A percentile compares a stretch with the other conserved stretches of the same genome.
Conservation (phyloP, 495 filamentous ascomycete genomes). For the Thozetella sp. region DNA sequence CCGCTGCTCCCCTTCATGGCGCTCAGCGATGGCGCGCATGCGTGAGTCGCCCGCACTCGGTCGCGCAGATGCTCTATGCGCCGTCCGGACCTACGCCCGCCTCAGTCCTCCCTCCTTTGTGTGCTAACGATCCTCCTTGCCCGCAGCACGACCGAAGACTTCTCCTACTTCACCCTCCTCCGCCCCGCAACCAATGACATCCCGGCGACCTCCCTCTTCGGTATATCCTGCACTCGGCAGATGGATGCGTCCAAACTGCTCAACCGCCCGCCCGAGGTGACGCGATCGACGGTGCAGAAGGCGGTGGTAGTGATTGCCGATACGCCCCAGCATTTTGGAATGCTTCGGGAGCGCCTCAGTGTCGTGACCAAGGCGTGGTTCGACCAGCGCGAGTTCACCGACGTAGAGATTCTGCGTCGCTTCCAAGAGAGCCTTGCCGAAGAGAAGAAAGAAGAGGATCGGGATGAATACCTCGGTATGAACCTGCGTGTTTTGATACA, state of each 20-base stretch:
- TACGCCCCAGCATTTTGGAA: constrained; percentile 77
- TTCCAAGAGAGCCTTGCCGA: constrained; percentile 87
- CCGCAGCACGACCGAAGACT: constrained; percentile 83
- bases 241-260: constrained; percentile 78
- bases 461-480: constrained; percentile 89
- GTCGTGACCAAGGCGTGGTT: constrained; percentile 97
- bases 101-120: neutral
- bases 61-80: neutral
- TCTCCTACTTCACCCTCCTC: constrained; percentile 96
- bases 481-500: constrained; percentile 90
- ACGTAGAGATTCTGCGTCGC: constrained; percentile 61
- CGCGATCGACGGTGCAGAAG: constrained; percentile 94
- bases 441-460: constrained; percentile 67
- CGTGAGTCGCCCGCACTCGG: constrained; percentile 57
- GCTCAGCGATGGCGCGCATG: constrained; percentile 92
- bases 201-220: constrained; percentile 86
- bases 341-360: constrained; percentile 79
- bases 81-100: neutral
- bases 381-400: constrained; percentile 78
- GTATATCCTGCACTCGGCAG: constrained; percentile 93
- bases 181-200: constrained; percentile 57
- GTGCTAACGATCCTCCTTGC: neutral
- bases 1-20: constrained; percentile 94
- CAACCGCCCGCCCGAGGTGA: constrained; percentile 83
- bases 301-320: constrained; percentile 97